Evolutionary conservation across 345 rosid genomes (phyloP), one percentile per base, ranked within the genome.

Genomic region (Theobroma cacao): DNA sequence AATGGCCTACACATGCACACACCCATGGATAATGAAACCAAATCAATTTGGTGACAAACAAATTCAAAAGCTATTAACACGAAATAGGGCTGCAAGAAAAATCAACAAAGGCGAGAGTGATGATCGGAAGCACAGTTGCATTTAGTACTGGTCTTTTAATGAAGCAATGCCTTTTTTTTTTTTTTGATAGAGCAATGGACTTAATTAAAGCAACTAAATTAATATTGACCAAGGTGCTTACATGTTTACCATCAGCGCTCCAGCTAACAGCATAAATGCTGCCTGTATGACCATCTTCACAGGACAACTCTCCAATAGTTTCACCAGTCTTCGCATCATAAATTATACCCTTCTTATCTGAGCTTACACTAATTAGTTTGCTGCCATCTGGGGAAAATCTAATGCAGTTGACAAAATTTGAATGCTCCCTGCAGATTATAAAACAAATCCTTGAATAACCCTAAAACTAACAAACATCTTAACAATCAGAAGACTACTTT

Each of bases 181-280:
- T 17, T 33, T 62, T 62, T 7, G 12, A 55, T 55, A n/a, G 12
- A n/a, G 36, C n/a, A 26, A 74, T 74, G 56, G 55, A 41, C 33
- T 38, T 43, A 33, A 61, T 7, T 60, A n/a, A 61, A 30, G 71
- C 26, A 15, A 52, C 5, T 13, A 60, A 13, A 14, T 28, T n/a
- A 13, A 65, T 14, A 63, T 12, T 66, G 22, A 63, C 15, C 20
- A 17, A 15, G 30, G 31, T 30, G 52, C 69, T 78, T 84, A 93
- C 97, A 94, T 87, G 95, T 86, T 96, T 92, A 79, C 98, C 80
- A 87, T 92, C 93, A 14, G 93, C 92, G 74, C 98, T 91, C 99
- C 99, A 96, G 81, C 93, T 94, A 82, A 88, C 90, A 50, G 98
- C 95, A 64, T 96, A 94, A 67, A 96, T 90, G 83, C 91, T 92